Evolutionary conservation across 768 basidiomycete species (phyloP).

Genomic region (Termitomyces sp.): DNA sequence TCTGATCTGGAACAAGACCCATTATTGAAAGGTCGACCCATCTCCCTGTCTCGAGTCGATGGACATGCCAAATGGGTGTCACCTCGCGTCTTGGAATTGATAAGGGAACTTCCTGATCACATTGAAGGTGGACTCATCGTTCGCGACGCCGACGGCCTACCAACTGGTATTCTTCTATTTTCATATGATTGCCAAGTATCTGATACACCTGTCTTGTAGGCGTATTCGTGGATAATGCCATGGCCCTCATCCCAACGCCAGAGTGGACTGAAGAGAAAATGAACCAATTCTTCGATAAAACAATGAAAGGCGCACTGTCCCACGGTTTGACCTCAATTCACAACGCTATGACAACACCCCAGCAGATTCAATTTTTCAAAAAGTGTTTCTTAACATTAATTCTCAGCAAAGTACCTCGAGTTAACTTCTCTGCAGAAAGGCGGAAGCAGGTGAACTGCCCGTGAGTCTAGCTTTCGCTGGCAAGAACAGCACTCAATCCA

Average conservation of each 20-base stretch:
- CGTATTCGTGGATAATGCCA: constrained; percentile 86
- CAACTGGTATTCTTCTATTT: constrained; percentile 51
- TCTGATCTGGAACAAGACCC: constrained; percentile 71
- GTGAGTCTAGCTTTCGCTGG: constrained; percentile 33
- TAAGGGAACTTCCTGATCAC: constrained; percentile 55
- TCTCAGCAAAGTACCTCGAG: background rate
- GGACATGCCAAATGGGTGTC: constrained; percentile 89
- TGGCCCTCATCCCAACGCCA: constrained; percentile 69
- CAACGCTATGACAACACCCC: constrained; percentile 61
- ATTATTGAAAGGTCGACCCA: constrained; percentile 62
- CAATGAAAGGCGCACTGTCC: constrained; percentile 66
- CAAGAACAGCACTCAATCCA: background rate
- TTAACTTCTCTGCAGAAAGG: constrained; percentile 45
- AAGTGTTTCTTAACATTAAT: constrained; percentile 37
- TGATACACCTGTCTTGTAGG: constrained; percentile 32
- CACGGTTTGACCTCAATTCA: constrained; percentile 86
- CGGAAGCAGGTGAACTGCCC: constrained; percentile 64
- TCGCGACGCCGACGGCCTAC: constrained; percentile 55
- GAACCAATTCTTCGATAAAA: constrained; percentile 55
- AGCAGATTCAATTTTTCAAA: constrained; percentile 60
- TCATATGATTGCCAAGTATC: background rate
- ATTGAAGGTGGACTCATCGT: constrained; percentile 78
- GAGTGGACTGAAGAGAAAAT: constrained; percentile 57
- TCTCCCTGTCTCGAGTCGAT: constrained; percentile 76
- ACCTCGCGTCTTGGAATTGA: constrained; percentile 58